phyloP scores from a whole-genome alignment of 2,329 filamentous ascomycete genomes.

The Domatiomyces globalis region DNA sequence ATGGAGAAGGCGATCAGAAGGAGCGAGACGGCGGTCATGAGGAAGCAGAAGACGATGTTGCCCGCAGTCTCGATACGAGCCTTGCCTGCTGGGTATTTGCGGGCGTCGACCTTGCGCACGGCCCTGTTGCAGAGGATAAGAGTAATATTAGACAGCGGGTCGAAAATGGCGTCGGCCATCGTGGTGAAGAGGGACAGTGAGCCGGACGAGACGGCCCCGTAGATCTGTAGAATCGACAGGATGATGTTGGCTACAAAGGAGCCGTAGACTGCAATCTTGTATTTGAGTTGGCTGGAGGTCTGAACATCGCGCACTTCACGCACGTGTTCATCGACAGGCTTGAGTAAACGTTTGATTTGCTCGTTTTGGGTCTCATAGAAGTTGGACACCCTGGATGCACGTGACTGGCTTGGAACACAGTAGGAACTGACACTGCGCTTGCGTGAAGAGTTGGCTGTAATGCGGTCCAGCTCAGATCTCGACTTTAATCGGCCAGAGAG shows the following conservation, averaged over 20 bases:
- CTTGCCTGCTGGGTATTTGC: conserved; percentile 81
- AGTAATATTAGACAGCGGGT: conserved; percentile 76
- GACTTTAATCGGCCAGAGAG: conserved; percentile 67
- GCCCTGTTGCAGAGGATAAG: conserved; percentile 78
- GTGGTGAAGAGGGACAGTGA: conserved; percentile 96
- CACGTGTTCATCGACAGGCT: conserved; percentile 82
- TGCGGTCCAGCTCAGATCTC: conserved; percentile 57
- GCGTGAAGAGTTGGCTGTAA: conserved; percentile 65
- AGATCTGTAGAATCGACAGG: conserved; percentile 69
- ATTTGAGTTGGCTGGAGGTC: conserved; percentile 60
- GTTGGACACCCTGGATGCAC: conserved; percentile 47
- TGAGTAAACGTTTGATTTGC: conserved; percentile 80
- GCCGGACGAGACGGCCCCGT: conserved; percentile 70
- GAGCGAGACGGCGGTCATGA: conserved; percentile 85
- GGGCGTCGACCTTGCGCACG: conserved; percentile 70
- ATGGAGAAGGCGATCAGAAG: conserved; percentile 83
- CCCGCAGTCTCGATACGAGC: conserved; percentile 88
- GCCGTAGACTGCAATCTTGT: conserved; percentile 47
- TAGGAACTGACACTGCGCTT: conserved; percentile 46
- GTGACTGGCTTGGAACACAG: conserved; percentile 23
- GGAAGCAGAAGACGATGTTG: conserved; percentile 90
- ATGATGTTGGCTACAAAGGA: conserved; percentile 66
- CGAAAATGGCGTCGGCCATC: conserved; percentile 90
- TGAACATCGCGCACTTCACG: conserved; percentile 67
- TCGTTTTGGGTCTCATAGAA: conserved; percentile 91